These are phyloP conservation scores for Fragosphaeria purpurea DNA, from an alignment of 2,329 filamentous ascomycete species.

Conservation along the genomic window DNA sequence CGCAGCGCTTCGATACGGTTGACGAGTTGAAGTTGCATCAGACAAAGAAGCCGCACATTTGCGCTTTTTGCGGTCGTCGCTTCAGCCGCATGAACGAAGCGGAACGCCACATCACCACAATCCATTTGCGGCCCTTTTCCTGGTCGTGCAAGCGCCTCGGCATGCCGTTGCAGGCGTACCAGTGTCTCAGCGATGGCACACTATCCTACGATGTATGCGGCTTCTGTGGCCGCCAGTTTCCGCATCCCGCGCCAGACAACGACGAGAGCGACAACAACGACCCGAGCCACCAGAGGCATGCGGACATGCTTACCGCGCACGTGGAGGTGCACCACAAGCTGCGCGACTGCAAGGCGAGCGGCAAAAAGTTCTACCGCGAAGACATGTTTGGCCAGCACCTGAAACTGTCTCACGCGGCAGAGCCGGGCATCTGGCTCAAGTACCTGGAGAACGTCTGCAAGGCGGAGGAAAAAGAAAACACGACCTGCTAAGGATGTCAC, in stretches of 20 bases:
- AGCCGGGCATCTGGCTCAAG: slow-evolving; percentile 15
- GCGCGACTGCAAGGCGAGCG: slow-evolving; percentile 12
- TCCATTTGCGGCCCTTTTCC: slow-evolving; percentile 13
- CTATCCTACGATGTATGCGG: slow-evolving; percentile 10
- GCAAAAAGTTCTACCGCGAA: slow-evolving; percentile 14
- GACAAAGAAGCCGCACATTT: slow-evolving; percentile 15
- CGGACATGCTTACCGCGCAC: slow-evolving; percentile 1
- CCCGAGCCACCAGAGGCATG: neutral
- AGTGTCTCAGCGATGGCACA: slow-evolving; percentile 9
- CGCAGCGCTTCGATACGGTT: slow-evolving; percentile 10
- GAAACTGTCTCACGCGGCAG: slow-evolving; percentile 13
- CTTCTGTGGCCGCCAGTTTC: slow-evolving; percentile 12
- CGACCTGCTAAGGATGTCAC: no score
- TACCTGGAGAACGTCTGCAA: slow-evolving; percentile 14
- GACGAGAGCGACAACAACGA: neutral
- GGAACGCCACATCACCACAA: slow-evolving; percentile 14
- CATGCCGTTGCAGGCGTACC: slow-evolving; percentile 9
- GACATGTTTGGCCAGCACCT: slow-evolving; percentile 16
- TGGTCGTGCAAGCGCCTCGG: slow-evolving; percentile 13
- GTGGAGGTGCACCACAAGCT: slow-evolving; percentile 13
- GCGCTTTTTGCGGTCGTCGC: slow-evolving; percentile 13
- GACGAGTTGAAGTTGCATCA: slow-evolving; percentile 13
- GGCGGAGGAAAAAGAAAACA: slow-evolving; percentile 8
- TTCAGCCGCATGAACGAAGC: slow-evolving; percentile 16
- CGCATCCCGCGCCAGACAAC: neutral